These are phyloP conservation scores for Calophaca sinica DNA, from an alignment of 306 rosid species.

Conservation along the genomic window DNA sequence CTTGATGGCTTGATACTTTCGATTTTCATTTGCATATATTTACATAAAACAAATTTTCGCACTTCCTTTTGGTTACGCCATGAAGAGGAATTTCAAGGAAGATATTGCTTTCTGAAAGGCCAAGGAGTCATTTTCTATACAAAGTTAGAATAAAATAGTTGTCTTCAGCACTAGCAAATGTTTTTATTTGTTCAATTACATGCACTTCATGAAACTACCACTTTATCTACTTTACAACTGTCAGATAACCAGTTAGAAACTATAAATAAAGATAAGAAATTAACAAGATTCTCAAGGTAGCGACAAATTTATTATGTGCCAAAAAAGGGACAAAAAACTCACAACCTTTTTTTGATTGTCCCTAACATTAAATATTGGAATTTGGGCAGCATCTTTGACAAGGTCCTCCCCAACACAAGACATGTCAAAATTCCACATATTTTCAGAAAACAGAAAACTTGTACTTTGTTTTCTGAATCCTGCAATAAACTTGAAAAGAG, in stretches of 20 bases:
- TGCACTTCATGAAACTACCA: conserved; percentile 9
- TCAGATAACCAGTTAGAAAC: conserved; percentile 2
- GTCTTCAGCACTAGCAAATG: too few species aligned
- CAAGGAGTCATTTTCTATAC: too few species aligned
- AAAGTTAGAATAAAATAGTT: too few species aligned
- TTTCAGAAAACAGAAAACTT: conserved; percentile 77
- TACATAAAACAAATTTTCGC: not conserved
- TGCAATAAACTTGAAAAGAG: conserved; percentile 63
- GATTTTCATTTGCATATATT: not conserved
- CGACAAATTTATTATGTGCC: too few species aligned
- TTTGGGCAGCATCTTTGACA: conserved; percentile 59
- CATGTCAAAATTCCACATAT: conserved; percentile 69
- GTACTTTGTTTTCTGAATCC: conserved; percentile 78
- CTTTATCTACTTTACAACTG: not conserved
- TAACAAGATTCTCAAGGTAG: not conserved
- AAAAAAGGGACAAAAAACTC: not conserved
- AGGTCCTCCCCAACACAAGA: conserved; percentile 67
- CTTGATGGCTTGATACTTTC: not conserved
- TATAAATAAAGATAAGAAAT: conserved; percentile 1
- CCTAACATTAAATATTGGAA: conserved; percentile 65
- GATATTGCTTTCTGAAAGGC: too few species aligned
- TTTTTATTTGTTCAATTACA: not conserved
- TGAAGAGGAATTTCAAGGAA: not conserved
- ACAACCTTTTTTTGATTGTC: conserved; percentile 48
- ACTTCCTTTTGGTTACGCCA: not conserved